A percentile compares a stretch with the other conserved stretches of the same genome.
Evolutionary conservation across 257 asterid genomes (phyloP).

Genomic region (Solanum gandarillasii): DNA sequence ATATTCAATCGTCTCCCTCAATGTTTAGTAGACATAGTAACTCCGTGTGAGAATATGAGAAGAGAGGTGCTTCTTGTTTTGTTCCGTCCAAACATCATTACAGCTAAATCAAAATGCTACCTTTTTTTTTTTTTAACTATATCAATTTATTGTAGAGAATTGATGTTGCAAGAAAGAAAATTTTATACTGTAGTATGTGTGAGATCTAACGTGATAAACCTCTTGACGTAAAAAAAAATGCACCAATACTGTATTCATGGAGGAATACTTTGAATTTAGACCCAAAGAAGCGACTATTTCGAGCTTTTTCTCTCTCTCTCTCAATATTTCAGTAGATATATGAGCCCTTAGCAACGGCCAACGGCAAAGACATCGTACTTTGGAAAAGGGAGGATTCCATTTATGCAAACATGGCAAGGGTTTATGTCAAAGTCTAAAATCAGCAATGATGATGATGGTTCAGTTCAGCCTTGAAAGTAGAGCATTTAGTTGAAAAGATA

Average conservation of each 20-base stretch:
- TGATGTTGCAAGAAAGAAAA: neutral
- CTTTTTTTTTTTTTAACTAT: neutral
- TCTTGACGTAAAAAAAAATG: neutral
- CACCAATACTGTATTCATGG: neutral
- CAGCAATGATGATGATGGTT: neutral
- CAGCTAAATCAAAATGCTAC: neutral
- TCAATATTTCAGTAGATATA: neutral
- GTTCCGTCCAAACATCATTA: neutral
- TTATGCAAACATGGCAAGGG: neutral
- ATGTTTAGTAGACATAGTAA: neutral
- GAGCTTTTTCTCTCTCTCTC: neutral
- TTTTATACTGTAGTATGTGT: neutral
- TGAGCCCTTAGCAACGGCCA: neutral
- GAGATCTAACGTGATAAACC: neutral
- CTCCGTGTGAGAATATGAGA: neutral
- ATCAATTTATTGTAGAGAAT: neutral
- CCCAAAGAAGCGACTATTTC: neutral
- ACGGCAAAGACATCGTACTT: neutral
- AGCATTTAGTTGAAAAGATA: neutral
- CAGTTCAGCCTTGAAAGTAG: neutral
- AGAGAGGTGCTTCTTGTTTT: neutral
- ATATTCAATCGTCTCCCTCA: neutral
- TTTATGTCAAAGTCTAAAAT: neutral
- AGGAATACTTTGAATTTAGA: neutral
- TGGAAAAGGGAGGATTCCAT: neutral